phyloP scores from a whole-genome alignment of 768 basidiomycete genomes.

The Porpolomopsis calyptriformis region DNA sequence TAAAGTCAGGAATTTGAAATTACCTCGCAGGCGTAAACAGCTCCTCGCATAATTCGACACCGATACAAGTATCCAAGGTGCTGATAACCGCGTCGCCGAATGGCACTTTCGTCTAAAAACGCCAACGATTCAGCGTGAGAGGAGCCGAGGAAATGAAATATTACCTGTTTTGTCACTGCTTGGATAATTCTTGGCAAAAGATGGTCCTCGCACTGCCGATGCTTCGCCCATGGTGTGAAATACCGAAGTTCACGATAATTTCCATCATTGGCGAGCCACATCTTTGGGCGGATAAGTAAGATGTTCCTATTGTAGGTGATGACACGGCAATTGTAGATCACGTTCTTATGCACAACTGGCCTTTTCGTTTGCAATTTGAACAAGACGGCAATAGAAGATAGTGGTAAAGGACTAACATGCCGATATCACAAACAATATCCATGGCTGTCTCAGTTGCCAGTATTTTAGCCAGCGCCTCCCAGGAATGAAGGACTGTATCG shows the following conservation, averaged over 20 bases:
- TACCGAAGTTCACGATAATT: constrained; percentile 87
- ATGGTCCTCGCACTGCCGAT: constrained; percentile 83
- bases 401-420: constrained; percentile 54
- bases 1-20: constrained; percentile 17
- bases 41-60: constrained; percentile 95
- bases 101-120: constrained; percentile 65
- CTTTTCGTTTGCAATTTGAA: constrained; percentile 29
- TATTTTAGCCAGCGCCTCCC: constrained; percentile 94
- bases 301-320: constrained; percentile 82
- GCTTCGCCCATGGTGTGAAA: constrained; percentile 93
- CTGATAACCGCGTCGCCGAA: constrained; percentile 95
- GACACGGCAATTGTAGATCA: constrained; percentile 93
- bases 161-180: constrained; percentile 79
- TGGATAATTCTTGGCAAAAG: constrained; percentile 85
- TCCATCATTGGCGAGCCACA: constrained; percentile 99
- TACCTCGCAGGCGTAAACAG: constrained; percentile 94
- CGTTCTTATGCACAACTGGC: constrained; percentile 97
- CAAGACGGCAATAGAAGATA: neutral
- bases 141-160: neutral
- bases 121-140: neutral
- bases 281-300: constrained; percentile 91
- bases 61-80: constrained; percentile 91
- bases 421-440: constrained; percentile 93
- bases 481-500: constrained; percentile 92
- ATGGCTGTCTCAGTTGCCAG: constrained; percentile 64